Evolutionary conservation across 179 eudicot genomes (phyloP), one percentile per base, ranked within the genome.

Genomic region (Patellifolia procumbens): DNA sequence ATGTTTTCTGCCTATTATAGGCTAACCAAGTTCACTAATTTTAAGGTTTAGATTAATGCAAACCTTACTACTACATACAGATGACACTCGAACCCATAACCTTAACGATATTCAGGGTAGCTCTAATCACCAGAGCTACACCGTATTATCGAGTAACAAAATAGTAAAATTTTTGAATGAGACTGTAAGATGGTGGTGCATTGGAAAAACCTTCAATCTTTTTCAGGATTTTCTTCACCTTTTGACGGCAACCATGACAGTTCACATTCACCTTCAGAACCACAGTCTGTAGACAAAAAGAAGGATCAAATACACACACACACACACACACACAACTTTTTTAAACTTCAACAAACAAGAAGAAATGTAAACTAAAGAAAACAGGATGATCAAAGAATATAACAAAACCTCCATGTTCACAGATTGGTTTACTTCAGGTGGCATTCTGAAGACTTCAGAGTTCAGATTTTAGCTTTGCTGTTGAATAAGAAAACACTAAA

Each of bases 201-300:
- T 34, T 61, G 22, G 26, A 37, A 35, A n/a, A 29, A 87, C 90
- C 90, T 85, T 87, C 85, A 72, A 87, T 83, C 80, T 74, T 87
- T 13, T 59, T 75, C 3, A 87, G 82, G 51, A 80, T 72, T 48
- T 87, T 87, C 85, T 85, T 79, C 67, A 86, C 88, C 59, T 79
- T 86, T n/a, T 29, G 78, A 68, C 53, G 74, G 28, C 88, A 83
- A 2, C 90, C 90, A 11, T 80, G 71, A 69, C 90, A 87, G 24
- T 87, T 66, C 66, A 87, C 73, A 37, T 85, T 64, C 77, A 87
- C 85, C 60, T 85, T 85, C 31, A 87, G 83, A 66, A 83, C 81
- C 76, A 76, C 81, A 32, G 84, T 80, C 90, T 87, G 85, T 49
- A 71, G 20, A n/a, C 31, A 78, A 11, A 70, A 9, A 75, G 43